Evolutionary conservation across 2,329 filamentous ascomycete genomes (phyloP), one percentile per base, ranked within the genome.

Genomic region (Tolypocladium capitatum): DNA sequence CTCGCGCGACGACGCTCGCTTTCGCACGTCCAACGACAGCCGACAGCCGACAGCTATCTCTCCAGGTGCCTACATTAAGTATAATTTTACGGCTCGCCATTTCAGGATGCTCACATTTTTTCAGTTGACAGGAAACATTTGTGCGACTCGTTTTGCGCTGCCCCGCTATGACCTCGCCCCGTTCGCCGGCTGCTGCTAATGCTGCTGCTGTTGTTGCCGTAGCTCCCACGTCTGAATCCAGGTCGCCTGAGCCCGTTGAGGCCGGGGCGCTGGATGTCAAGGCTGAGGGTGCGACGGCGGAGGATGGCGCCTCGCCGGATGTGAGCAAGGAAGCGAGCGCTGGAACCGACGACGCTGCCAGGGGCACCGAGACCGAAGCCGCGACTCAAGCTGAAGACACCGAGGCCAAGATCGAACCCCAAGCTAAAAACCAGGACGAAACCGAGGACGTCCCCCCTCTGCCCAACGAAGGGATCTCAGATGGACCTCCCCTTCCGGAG

Each of bases 401-500:
- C 31, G 46, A 54, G 20, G 16, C 9, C 5, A 49, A 13, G 20
- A 48, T 46, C 2, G 45, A 49, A 24, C 45, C 46, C 30, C 45
- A 50, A 20, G 49, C 46, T 18, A 49, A 46, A 28, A 27, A 47
- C 33, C 38, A 43, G 18, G 45, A 34, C 36, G 35, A 47, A n/a
- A 43, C 43, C 44, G 46, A 44, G 13, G 53, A 58, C 38, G 59
- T 58, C 34, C 65, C 67, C 32, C 65, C 66, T 14, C 58, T 70
- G 8, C 68, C 68, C 6, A 57, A 61, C 33, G 68, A 68, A 43
- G 36, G 58, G 21, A 50, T 48, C 10, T 49, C 52, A 2, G 49
- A 50, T 38, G 61, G 55, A 13, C 70, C 70, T 4, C 69, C 69
- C 1, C 56, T 74, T 7, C 71, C 70, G 2, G 56, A 61, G 42